Evolutionary conservation across 2,329 filamentous ascomycete genomes (phyloP).

Genomic region (Stagonosporopsis rhizophila): DNA sequence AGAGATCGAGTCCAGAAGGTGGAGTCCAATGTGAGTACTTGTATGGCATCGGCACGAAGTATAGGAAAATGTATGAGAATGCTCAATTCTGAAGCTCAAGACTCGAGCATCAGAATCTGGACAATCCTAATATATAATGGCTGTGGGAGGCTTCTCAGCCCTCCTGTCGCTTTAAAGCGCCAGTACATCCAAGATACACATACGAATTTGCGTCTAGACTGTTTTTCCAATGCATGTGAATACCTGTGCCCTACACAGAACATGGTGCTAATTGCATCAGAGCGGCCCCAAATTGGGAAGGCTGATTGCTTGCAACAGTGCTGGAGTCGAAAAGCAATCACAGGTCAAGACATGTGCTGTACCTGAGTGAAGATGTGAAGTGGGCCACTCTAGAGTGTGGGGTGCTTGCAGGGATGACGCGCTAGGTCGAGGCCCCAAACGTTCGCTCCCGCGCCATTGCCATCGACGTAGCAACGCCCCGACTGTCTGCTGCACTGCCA

Average conservation of each 20-base stretch:
- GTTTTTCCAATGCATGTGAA: background rate
- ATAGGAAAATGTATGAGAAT: too few relatives aligned
- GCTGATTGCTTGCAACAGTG: background rate
- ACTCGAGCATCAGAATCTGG: too few relatives aligned
- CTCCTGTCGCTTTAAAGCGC: background rate
- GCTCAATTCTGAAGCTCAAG: too few relatives aligned
- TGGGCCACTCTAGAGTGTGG: conserved; percentile 11
- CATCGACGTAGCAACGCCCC: conserved; percentile 17
- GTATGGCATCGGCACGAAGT: too few relatives aligned
- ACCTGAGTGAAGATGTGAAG: background rate
- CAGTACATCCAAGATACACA: background rate
- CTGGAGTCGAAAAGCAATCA: background rate
- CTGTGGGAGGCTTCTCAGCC: background rate
- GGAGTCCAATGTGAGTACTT: too few relatives aligned
- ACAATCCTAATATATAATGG: too few relatives aligned
- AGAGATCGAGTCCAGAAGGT: too few relatives aligned
- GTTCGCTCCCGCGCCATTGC: conserved; percentile 13
- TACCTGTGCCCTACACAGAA: background rate
- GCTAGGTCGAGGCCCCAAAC: conserved; percentile 9
- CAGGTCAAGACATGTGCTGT: background rate
- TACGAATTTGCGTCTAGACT: background rate
- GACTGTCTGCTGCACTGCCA: conserved; percentile 21
- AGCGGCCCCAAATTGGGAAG: background rate
- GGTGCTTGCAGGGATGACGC: conserved; percentile 17
- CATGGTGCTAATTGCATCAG: background rate